Conservation (phyloP, 495 filamentous ascomycete genomes). For the Corynascus novoguineensis region DNA sequence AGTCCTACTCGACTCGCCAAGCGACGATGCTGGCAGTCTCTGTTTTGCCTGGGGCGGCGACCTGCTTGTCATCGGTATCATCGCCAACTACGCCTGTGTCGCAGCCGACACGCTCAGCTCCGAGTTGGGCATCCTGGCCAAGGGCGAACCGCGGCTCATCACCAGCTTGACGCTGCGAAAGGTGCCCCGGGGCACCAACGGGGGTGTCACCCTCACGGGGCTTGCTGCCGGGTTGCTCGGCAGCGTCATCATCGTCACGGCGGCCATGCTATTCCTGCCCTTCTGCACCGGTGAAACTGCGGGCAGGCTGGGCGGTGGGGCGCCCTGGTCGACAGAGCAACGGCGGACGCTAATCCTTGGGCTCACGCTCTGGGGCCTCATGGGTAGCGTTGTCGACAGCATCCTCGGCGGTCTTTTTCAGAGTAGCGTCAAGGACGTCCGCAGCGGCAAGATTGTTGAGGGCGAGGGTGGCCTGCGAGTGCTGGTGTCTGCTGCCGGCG, state of each 20-base stretch:
- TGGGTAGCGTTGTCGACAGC: constrained; percentile 82
- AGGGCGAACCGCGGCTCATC: constrained; percentile 71
- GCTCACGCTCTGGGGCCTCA: constrained; percentile 62
- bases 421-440: constrained; percentile 76
- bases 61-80: constrained; percentile 53
- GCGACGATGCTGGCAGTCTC: constrained; percentile 30
- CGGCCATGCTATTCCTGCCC: constrained; percentile 61
- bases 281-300: constrained; percentile 50
- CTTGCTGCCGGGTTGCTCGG: constrained; percentile 69
- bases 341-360: constrained; percentile 52
- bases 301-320: constrained; percentile 30
- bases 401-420: constrained; percentile 81
- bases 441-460: constrained; percentile 82
- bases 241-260: constrained; percentile 62
- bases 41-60: constrained; percentile 50
- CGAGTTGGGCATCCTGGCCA: constrained; percentile 87
- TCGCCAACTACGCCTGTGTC: constrained; percentile 81
- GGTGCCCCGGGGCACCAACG: constrained; percentile 89
- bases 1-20: constrained; percentile 14
- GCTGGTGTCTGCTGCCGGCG: constrained; percentile 32
- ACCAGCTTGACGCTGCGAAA: constrained; percentile 67
- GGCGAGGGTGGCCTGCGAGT: constrained; percentile 79
- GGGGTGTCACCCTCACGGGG: constrained; percentile 73
- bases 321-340: constrained; percentile 44
- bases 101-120: constrained; percentile 93